A percentile compares a stretch with the other conserved stretches of the same genome.
These are phyloP conservation scores for Nitzschia sp. DNA, from an alignment of 108 stramenopile species.

Conservation along the genomic window DNA sequence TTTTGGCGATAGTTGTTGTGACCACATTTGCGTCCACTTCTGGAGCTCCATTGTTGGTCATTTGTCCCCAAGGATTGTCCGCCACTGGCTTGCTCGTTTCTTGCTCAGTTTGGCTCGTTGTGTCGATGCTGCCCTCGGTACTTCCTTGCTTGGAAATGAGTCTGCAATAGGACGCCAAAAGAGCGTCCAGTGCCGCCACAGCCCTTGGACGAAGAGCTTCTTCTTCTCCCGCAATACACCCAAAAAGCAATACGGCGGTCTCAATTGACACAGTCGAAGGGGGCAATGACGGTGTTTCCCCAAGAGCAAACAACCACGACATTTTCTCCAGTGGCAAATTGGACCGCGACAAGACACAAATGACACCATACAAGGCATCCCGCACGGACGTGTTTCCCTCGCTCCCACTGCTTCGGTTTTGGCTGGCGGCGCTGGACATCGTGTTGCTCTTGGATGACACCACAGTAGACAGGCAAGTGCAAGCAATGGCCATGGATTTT, in stretches of 20 bases:
- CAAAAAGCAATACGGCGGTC: slow-evolving; percentile 66
- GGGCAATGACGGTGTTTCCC: neutral
- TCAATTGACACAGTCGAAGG: slow-evolving; percentile 34
- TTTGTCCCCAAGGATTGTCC: slow-evolving; percentile 55
- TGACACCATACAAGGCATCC: slow-evolving; percentile 70
- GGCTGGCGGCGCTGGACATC: slow-evolving; percentile 12
- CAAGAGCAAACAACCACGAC: slow-evolving; percentile 2
- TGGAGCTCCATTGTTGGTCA: neutral
- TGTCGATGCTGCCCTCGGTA: neutral
- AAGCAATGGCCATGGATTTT: slow-evolving; percentile 39
- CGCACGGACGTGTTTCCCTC: slow-evolving; percentile 55
- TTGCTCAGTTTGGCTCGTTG: neutral
- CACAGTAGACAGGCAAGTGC: slow-evolving; percentile 40
- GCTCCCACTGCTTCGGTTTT: slow-evolving; percentile 19
- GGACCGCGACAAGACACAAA: slow-evolving; percentile 63
- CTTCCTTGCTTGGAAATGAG: slow-evolving; percentile 23
- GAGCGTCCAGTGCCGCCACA: slow-evolving; percentile 71
- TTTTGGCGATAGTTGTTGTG: neutral
- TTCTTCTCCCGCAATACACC: slow-evolving; percentile 68
- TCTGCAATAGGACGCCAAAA: slow-evolving; percentile 62
- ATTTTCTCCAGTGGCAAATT: neutral
- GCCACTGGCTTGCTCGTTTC: no score
- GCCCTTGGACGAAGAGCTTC: slow-evolving; percentile 70
- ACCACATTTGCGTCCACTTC: neutral
- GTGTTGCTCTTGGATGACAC: slow-evolving; percentile 36